A percentile compares a stretch with the other conserved stretches of the same genome.
Evolutionary conservation across 2,329 filamentous ascomycete genomes (phyloP).

Genomic region (Elsinoe ampelina): DNA sequence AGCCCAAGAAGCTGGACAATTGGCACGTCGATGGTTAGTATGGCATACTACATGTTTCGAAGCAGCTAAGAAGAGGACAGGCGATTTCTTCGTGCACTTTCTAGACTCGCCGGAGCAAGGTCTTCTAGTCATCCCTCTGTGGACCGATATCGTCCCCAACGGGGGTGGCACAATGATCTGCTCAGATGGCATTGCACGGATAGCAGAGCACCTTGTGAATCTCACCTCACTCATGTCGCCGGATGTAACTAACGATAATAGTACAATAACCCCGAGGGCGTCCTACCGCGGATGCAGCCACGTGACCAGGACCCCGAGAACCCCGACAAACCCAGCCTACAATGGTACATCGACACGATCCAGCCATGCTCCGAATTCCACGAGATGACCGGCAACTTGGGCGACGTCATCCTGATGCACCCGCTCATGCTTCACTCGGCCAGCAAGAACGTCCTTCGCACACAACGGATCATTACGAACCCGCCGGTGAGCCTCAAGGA

Average conservation of each 20-base stretch:
- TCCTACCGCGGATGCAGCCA: conserved; percentile 56
- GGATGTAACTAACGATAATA: not conserved
- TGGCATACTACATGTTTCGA: not conserved
- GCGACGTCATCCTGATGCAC: conserved; percentile 51
- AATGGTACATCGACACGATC: conserved; percentile 38
- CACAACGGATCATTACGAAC: conserved; percentile 44
- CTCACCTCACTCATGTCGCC: not conserved
- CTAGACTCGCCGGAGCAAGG: conserved; percentile 62
- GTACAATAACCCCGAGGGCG: conserved; percentile 54
- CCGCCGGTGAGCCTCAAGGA: conserved; percentile 44
- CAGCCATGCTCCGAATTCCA: conserved; percentile 37
- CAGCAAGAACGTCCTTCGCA: conserved; percentile 39
- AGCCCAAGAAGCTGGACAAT: conserved; percentile 44
- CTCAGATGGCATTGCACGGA: conserved; percentile 46
- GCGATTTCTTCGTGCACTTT: conserved; percentile 62
- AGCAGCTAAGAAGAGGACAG: not conserved
- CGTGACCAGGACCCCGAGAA: conserved; percentile 28
- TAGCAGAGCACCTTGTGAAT: conserved; percentile 46
- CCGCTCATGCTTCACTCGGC: conserved; percentile 53
- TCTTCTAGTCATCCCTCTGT: conserved; percentile 58
- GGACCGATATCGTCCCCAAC: conserved; percentile 50
- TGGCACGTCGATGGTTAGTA: conserved; percentile 58
- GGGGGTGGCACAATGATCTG: conserved; percentile 60
- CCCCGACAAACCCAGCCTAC: conserved; percentile 31
- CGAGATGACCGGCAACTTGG: conserved; percentile 45